Evolutionary conservation across 2,329 filamentous ascomycete genomes (phyloP), one percentile per base, ranked within the genome.

Genomic region (Dactylonectria estremocensis): DNA sequence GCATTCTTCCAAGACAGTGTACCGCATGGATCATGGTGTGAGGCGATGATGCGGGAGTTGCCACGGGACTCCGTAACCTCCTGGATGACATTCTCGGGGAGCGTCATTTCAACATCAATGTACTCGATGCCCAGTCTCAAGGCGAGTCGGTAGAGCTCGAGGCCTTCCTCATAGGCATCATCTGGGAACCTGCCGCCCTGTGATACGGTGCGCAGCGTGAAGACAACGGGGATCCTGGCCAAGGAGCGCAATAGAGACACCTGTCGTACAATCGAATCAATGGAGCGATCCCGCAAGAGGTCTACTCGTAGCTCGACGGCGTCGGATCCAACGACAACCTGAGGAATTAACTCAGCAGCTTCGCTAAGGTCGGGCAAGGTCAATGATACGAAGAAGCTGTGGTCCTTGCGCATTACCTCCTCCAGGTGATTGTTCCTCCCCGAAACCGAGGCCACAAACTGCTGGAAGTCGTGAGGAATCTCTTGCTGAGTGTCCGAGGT

Each of bases 271-370:
- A 99, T 88, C 69, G 93, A 97, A 65, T 97, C 94, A 1, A 90
- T 82, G 3, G 90, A 86, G 5, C 91, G 89, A 76, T 98, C 93
- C 68, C 92, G 88, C 16, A 99, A 87, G 48, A 99, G 84, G 81
- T 99, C 96, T 4, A 97, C 93, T n/a, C 96, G 90, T 58, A 99
- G 83, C 81, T 99, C 96, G 11, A 98, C 94, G 3, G 95, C 96
- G 82, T 99, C 95, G 8, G 93, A 93, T 5, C 96, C 96, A 46
- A 97, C 90, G 13, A 92, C 90, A 49, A 95, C 92, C 58, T 90
- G 85, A 2, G 91, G 90, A 50, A 99, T 85, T 31, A 91, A 83
- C 20, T 90, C 85, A 9, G 90, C 79, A 33, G 91, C 89, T 20
- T 88, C 83, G 11, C 87, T 84, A 16, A 98, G 83, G 72, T 93